Evolutionary conservation across 2,329 filamentous ascomycete species (phyloP), one percentile per base, ranked within the genome.

Genomic region (Epichloe sp.): DNA sequence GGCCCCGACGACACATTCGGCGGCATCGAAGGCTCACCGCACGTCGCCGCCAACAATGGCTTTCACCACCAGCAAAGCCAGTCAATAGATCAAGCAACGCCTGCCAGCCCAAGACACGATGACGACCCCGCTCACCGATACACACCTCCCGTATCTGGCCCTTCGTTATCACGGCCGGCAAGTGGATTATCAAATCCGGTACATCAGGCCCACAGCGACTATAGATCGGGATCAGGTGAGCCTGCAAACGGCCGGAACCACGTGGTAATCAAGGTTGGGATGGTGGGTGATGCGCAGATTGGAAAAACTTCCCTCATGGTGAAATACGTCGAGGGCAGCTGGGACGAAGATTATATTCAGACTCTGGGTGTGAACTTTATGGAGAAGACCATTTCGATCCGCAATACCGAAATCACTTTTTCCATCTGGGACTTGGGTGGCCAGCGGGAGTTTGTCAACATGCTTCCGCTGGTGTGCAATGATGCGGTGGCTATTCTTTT

Each of bases 281-380:
- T 98, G 93, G 93, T 98, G 44, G 93, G 93, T 45, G 93, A 98
- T 71, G 93, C 93, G 52, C 93, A 98, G 70, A 98, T 98, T 60
- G 93, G 93, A 64, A 98, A 98, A 79, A 98, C 93, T 17, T 96
- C 90, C 57, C 72, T 98, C 65, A 98, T 98, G 93, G 93, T 98
- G 64, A 98, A 98, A 69, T 98, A 98, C 65, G 93, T 98, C 51
- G 93, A 98, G 71, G 93, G 93, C 54, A 96, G 90, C 70, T 98
- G 93, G 89, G 93, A 98, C 68, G 93, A 98, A 71, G 93, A 98
- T 68, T 98, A 98, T 69, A 98, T 98, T 63, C 93, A 98, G 71
- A 98, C 93, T 21, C 74, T 98, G 44, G 93, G 93, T 59, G 93
- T 98, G 70, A 98, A 98, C 70, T 98, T 98, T 71, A 98, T 98